These are phyloP conservation scores for Spathaspora sp. DNA, from an alignment of 1,139 yeast genomes.

Conservation along the genomic window DNA sequence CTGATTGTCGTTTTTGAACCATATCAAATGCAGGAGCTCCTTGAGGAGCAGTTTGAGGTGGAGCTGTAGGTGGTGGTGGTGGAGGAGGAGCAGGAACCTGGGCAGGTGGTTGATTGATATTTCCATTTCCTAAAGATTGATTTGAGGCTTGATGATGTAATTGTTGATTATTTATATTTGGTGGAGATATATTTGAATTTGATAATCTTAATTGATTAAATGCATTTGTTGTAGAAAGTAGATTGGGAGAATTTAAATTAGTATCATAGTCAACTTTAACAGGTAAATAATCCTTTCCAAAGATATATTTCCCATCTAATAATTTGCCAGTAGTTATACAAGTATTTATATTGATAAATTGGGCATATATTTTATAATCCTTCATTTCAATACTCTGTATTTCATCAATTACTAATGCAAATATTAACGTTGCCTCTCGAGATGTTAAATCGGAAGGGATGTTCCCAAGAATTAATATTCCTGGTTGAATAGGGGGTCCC, in stretches of 20 bases:
- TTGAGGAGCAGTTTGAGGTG: background rate
- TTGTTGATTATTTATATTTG: constrained; percentile 13
- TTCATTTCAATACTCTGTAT: constrained; percentile 55
- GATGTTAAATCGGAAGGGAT: constrained; percentile 71
- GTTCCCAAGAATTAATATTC: constrained; percentile 15
- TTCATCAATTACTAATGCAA: constrained; percentile 79
- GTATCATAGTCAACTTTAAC: constrained; percentile 51
- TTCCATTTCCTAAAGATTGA: constrained; percentile 9
- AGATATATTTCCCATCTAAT: constrained; percentile 63
- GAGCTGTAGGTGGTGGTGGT: constrained; percentile 12
- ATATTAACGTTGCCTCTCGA: constrained; percentile 76
- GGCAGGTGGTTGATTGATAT: background rate
- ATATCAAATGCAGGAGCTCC: constrained; percentile 13
- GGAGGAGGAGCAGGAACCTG: no score
- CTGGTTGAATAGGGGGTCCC: constrained; percentile 6
- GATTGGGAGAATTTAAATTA: constrained; percentile 14
- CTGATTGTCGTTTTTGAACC: constrained; percentile 48
- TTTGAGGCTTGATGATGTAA: constrained; percentile 14
- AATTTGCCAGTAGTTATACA: constrained; percentile 72
- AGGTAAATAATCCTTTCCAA: constrained; percentile 58
- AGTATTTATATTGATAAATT: constrained; percentile 60
- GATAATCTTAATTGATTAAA: constrained; percentile 20
- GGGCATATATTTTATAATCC: constrained; percentile 55
- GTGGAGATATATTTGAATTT: constrained; percentile 14
- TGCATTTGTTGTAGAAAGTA: constrained; percentile 19